Evolutionary conservation across 73 alveolate species (phyloP), one percentile per base, ranked within the genome.

Genomic region (Strombidium stylifer): DNA sequence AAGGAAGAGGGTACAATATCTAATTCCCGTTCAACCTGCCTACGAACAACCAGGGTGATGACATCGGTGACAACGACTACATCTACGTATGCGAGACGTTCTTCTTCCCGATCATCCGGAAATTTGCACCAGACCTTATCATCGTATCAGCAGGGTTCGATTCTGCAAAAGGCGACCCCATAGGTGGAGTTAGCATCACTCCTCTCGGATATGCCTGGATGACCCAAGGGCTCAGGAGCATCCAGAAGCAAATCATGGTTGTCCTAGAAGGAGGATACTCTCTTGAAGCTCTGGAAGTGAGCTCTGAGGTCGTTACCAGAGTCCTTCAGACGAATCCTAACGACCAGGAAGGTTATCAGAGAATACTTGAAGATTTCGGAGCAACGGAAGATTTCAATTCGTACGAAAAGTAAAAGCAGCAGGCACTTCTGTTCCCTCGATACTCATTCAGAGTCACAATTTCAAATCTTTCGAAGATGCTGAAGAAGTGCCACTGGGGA

Each of bases 141-240:
- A 75, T 97, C 47, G 89, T 97, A 36, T 87, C 98, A 32, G 97
- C 98, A 48, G 99, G 99, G 4, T 97, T 93, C 79, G 99, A 97
- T 62, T 93, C 98, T 1, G 98, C 97, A 7, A 83, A 69, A 55
- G 97, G 95, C 26, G 99, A 96, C 62, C 97, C 98, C 37, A 78
- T 96, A 56, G 99, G 99, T 8, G 51, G 91, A 39, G 71, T 94
- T 49, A 74, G 84, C 4, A 90, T 93, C 28, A 81, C 98, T 20
- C 98, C 98, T 5, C 65, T 71, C 16, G 95, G 97, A 4, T 96
- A 83, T 79, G 94, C 93, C 41, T 91, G 78, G 65, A 83, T 94
- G 94, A 82, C 96, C 0, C 61, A 79, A 27, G 68, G 44, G 68
- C 81, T 94, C 31, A 44, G 84, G 34, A 50, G 75, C 34, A 30